A percentile compares a stretch with the other conserved stretches of the same genome.
These are phyloP conservation scores for Diaporthe sp. DNA, from an alignment of 2,329 filamentous ascomycete species.

Conservation along the genomic window DNA sequence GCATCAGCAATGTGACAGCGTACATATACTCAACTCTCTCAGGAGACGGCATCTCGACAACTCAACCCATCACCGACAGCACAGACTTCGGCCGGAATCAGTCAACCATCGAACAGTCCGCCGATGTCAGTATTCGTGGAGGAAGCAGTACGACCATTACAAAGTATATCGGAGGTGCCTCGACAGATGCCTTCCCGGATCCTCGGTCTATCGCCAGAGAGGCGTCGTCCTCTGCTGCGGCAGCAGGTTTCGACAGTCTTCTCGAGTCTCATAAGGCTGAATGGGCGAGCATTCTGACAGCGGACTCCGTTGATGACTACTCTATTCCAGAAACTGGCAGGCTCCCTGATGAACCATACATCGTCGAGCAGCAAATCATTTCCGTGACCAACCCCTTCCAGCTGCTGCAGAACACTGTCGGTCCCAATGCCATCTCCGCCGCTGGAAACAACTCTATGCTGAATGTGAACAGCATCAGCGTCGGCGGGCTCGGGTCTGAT, in stretches of 20 bases:
- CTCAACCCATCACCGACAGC: conserved; percentile 58
- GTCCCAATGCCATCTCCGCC: conserved; percentile 57
- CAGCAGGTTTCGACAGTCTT: conserved; percentile 67
- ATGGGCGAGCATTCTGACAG: conserved; percentile 73
- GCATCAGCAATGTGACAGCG: conserved; percentile 73
- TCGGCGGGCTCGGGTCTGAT: conserved; percentile 49
- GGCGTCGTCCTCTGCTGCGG: conserved; percentile 63
- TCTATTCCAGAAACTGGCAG: conserved; percentile 65
- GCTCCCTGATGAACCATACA: conserved; percentile 68
- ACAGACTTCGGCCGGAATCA: conserved; percentile 67
- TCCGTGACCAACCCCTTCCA: conserved; percentile 69
- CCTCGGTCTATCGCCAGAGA: conserved; percentile 67
- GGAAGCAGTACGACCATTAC: conserved; percentile 68
- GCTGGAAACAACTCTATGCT: conserved; percentile 54
- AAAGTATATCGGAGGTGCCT: conserved; percentile 79
- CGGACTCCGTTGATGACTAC: conserved; percentile 75
- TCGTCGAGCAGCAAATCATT: conserved; percentile 68
- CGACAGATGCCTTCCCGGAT: conserved; percentile 75
- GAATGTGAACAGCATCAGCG: conserved; percentile 45
- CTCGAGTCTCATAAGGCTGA: conserved; percentile 70
- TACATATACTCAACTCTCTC: conserved; percentile 61
- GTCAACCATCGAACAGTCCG: conserved; percentile 75
- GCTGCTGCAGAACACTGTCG: conserved; percentile 65
- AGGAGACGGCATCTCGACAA: conserved; percentile 57
- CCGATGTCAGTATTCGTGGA: conserved; percentile 65